phyloP scores from a whole-genome alignment of 1,284 basidiomycete species.

The Mycosarcoma mackinlayi region DNA sequence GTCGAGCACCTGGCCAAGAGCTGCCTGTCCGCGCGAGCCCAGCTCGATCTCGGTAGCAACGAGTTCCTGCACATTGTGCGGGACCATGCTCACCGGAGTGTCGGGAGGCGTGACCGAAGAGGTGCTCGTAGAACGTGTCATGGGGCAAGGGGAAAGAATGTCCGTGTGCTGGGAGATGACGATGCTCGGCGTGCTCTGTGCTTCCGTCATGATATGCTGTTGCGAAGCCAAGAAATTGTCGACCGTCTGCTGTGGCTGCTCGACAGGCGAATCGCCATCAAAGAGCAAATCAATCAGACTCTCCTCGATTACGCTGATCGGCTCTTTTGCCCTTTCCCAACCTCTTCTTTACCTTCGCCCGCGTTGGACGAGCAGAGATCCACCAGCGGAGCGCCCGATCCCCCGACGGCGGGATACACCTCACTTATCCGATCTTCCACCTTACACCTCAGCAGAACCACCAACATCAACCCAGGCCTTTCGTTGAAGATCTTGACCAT shows the following conservation, averaged over 20 bases:
- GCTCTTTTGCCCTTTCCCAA: not conserved
- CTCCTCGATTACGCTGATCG: slow-evolving; percentile 31
- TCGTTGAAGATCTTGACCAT: slow-evolving; percentile 19
- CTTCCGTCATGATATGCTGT: not conserved
- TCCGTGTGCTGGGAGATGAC: slow-evolving; percentile 26
- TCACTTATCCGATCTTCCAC: slow-evolving; percentile 23
- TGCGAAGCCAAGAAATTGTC: not conserved
- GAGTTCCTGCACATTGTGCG: not conserved
- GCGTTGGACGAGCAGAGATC: not conserved
- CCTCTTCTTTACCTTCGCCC: not conserved
- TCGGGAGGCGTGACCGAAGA: not conserved
- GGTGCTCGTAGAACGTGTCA: not conserved
- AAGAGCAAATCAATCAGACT: slow-evolving; percentile 27
- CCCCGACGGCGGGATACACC: not conserved
- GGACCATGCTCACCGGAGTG: not conserved
- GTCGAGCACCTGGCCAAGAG: slow-evolving; percentile 5
- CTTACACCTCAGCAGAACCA: slow-evolving; percentile 24
- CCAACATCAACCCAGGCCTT: slow-evolving; percentile 25
- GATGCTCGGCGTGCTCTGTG: slow-evolving; percentile 13
- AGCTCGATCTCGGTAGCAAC: slow-evolving; percentile 2
- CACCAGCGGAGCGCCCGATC: not conserved
- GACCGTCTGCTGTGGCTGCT: not conserved
- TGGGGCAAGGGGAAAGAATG: not conserved
- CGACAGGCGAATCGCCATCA: slow-evolving; percentile 4
- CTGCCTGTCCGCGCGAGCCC: not conserved